A percentile compares a stretch with the other conserved stretches of the same genome.
phyloP scores from a whole-genome alignment of 106 monocot species.

The Dendrobium officinale region DNA sequence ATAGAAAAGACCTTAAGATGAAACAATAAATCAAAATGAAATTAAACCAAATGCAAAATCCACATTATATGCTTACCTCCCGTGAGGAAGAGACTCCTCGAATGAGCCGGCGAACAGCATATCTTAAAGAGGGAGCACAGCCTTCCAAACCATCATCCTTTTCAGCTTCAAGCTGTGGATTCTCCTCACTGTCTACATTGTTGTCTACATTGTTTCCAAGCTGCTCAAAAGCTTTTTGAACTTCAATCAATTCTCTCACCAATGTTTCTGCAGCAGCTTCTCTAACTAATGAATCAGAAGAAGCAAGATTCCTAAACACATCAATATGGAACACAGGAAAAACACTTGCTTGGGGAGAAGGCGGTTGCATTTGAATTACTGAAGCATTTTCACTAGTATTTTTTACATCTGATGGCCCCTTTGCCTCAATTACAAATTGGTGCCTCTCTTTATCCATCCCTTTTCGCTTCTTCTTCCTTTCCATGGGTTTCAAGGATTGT shows the following conservation, averaged over 20 bases:
- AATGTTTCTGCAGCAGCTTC: slow-evolving; percentile 54
- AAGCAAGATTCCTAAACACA: slow-evolving; percentile 56
- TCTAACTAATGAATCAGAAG: slow-evolving; percentile 37
- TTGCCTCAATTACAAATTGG: slow-evolving; percentile 8
- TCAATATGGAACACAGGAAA: slow-evolving; percentile 56
- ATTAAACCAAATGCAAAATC: neutral
- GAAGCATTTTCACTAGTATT: neutral
- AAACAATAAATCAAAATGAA: neutral
- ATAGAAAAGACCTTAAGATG: neutral
- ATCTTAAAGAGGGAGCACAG: slow-evolving; percentile 66
- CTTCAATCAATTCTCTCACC: slow-evolving; percentile 41
- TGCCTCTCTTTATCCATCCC: slow-evolving; percentile 55
- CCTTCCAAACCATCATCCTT: slow-evolving; percentile 87
- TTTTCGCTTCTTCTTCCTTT: slow-evolving; percentile 66
- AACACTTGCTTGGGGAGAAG: neutral
- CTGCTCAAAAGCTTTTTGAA: slow-evolving; percentile 59
- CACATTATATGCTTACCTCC: slow-evolving; percentile 47
- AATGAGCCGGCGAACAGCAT: slow-evolving; percentile 74
- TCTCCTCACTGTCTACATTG: slow-evolving; percentile 4
- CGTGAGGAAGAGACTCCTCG: slow-evolving; percentile 86
- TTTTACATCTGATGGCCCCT: slow-evolving; percentile 4
- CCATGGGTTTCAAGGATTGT: slow-evolving; percentile 43
- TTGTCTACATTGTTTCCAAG: slow-evolving; percentile 8
- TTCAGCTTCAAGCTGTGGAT: slow-evolving; percentile 56
- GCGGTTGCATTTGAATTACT: neutral